Evolutionary conservation across 2,329 filamentous ascomycete genomes (phyloP).

Genomic region (Ophiocordyceps polyrhachis-furcata): DNA sequence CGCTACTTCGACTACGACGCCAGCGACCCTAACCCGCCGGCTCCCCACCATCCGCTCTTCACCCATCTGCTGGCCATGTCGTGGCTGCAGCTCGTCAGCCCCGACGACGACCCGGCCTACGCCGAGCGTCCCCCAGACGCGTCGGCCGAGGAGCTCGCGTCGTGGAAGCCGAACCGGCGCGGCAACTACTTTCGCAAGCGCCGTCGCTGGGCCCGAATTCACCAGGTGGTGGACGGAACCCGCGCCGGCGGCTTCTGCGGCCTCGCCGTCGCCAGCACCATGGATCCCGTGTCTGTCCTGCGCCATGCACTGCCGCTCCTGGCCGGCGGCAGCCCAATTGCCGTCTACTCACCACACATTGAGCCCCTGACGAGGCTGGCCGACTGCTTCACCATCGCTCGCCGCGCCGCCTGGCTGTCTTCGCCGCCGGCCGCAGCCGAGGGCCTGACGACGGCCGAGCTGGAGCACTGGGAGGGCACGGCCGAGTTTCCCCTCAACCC

Average conservation of each 20-base stretch:
- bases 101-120: constrained; percentile 58
- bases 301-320: constrained; percentile 62
- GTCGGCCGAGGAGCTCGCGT: constrained; percentile 39
- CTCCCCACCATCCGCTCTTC: constrained; percentile 58
- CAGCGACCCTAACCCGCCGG: constrained; percentile 37
- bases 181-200: constrained; percentile 81
- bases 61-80: constrained; percentile 67
- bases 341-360: constrained; percentile 65
- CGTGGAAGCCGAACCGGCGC: constrained; percentile 65
- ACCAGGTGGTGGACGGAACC: constrained; percentile 54
- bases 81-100: constrained; percentile 80
- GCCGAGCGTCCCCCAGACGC: constrained; percentile 40
- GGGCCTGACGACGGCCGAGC: constrained; percentile 26
- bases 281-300: constrained; percentile 64
- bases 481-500: constrained; percentile 79
- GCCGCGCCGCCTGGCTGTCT: constrained; percentile 56
- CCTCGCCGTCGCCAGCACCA: constrained; percentile 61
- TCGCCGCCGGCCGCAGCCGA: constrained; percentile 26
- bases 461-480: constrained; percentile 38
- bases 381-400: constrained; percentile 68
- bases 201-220: constrained; percentile 57
- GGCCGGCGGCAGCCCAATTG: constrained; percentile 63
- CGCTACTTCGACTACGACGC: constrained; percentile 80
- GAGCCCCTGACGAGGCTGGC: constrained; percentile 62
- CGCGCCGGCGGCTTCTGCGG: constrained; percentile 64